Evolutionary conservation across 1,284 basidiomycete species (phyloP).

Genomic region (Ceratorhiza oryzae-sativae): DNA sequence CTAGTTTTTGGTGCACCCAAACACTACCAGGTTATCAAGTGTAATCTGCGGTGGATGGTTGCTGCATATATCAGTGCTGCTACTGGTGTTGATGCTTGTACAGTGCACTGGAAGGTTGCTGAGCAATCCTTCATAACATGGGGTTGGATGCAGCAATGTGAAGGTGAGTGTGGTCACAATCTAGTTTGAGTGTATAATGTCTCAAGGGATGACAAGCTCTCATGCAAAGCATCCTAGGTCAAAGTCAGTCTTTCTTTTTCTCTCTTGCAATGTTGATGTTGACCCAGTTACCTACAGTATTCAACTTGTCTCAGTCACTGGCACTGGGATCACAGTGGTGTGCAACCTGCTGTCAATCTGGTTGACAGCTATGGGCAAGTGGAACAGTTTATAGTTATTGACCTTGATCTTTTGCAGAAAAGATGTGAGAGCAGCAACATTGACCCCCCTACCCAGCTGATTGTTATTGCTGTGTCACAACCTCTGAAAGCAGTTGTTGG

Average conservation of each 20-base stretch:
- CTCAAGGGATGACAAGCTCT: neutral
- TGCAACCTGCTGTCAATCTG: neutral
- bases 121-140: neutral
- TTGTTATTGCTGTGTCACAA: too few species aligned
- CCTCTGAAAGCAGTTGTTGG: too few species aligned
- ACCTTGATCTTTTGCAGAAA: neutral
- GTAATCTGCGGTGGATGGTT: neutral
- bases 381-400: constrained; percentile 3
- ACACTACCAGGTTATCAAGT: neutral
- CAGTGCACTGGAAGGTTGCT: neutral
- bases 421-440: neutral
- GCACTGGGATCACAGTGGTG: neutral
- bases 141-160: neutral
- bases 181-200: neutral
- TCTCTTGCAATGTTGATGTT: neutral
- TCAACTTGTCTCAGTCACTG: neutral
- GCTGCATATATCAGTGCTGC: neutral
- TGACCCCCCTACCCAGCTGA: neutral
- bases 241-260: neutral
- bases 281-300: neutral
- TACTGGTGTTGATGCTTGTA: neutral
- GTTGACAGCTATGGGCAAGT: neutral
- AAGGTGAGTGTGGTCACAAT: neutral
- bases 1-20: neutral
- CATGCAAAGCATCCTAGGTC: neutral